Base-by-base conservation (phyloP, 176 grass and related monocot genomes). In the Oryza brachyantha region DNA sequence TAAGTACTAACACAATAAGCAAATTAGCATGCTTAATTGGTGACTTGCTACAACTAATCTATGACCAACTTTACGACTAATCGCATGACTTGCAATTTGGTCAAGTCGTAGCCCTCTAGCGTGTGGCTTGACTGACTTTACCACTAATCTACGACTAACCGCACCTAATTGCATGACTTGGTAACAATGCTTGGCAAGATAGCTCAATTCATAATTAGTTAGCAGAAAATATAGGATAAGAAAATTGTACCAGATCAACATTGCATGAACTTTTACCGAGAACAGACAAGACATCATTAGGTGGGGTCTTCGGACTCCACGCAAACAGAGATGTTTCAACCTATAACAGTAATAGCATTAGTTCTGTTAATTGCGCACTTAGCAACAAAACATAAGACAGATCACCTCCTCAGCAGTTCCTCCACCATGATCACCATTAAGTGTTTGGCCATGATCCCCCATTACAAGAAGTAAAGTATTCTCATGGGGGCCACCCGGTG, bases 361-460 rank as follows among this genome's bases (percentile, higher is more conserved):
- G 74, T 66, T 52, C 70, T 70, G 55, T 70, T 46, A 80, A 5
- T 39, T 31, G 21, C 72, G 61, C 29, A 52, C 19, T 63, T 63
- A 13, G 54, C 40, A 82, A 78, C 43, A 74, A 81, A 74, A 71
- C 43, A 79, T 14, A 84, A 66, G 70, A 37, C 65, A 65, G 35
- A 83, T 82, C 73, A 98, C 95, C 92, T 98, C 92, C 83, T 98
- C 95, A 27, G 92, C 75, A 58, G 92, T 94, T 66, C 95, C 92
- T 66, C 95, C 95, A 72, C 95, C 95, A 87, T 98, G 95, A 60
- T 98, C 95, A 67, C 95, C 95, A 84, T 98, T 98, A 83, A 90
- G 78, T 65, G 95, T 98, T 90, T 98, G 95, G 31, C 92, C 95
- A 83, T 98, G 95, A 84, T 98, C 92, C 5, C 95, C 95, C 95